A percentile compares a stretch with the other conserved stretches of the same genome.
Evolutionary conservation across 2,329 filamentous ascomycete species (phyloP).

Genomic region (Raffaelea ambrosiae): DNA sequence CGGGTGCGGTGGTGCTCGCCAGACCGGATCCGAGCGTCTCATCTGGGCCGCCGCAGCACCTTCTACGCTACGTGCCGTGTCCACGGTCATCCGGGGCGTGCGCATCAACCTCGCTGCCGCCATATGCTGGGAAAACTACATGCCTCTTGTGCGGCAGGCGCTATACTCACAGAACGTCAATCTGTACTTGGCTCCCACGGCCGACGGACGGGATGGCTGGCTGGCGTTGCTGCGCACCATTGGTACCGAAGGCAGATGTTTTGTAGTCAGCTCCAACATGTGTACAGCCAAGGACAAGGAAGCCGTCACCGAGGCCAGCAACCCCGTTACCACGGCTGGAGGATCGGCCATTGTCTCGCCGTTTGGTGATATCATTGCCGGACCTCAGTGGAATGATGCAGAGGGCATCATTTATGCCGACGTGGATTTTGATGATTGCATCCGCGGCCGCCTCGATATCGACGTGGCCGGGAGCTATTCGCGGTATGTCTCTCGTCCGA

Average conservation of each 20-base stretch:
- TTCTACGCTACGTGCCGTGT: constrained; percentile 68
- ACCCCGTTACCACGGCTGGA: constrained; percentile 40
- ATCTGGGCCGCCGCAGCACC: constrained; percentile 85
- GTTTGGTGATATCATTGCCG: constrained; percentile 68
- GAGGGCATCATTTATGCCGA: constrained; percentile 60
- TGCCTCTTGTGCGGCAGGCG: constrained; percentile 77
- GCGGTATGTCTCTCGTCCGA: constrained; percentile 39
- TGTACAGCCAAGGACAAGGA: constrained; percentile 38
- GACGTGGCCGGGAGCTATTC: constrained; percentile 84
- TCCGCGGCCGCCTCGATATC: constrained; percentile 70
- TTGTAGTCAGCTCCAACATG: constrained; percentile 82
- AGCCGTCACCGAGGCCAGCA: background rate
- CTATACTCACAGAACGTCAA: constrained; percentile 89
- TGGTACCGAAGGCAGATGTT: constrained; percentile 72
- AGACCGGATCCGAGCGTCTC: constrained; percentile 72
- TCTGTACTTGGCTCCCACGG: constrained; percentile 83
- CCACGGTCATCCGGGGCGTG: constrained; percentile 69
- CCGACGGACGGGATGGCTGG: constrained; percentile 79
- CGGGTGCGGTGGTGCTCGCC: too few relatives aligned
- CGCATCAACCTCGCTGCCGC: constrained; percentile 74
- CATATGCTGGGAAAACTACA: constrained; percentile 97
- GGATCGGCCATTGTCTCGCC: constrained; percentile 79
- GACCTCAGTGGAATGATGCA: constrained; percentile 76
- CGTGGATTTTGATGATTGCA: constrained; percentile 82
- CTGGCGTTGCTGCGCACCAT: constrained; percentile 72